phyloP scores from a whole-genome alignment of 2,329 filamentous ascomycete species.

The Neurospora crassa region DNA sequence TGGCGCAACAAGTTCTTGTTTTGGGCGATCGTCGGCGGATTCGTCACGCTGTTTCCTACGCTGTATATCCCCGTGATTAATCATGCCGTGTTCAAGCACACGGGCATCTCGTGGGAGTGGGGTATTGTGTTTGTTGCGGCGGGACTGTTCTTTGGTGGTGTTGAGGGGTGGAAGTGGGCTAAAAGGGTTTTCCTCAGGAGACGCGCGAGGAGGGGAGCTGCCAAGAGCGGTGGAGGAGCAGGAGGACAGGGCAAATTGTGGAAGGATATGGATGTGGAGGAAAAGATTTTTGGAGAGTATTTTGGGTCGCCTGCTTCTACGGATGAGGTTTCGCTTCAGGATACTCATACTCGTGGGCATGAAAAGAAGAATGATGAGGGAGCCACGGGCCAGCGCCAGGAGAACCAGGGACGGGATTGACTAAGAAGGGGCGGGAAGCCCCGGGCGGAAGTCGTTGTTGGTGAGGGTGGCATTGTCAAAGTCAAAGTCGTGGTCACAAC shows the following conservation, averaged over 20 bases:
- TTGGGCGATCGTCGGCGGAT: conserved; percentile 51
- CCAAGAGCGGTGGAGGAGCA: neutral
- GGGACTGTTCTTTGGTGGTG: conserved; percentile 42
- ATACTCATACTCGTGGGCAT: neutral
- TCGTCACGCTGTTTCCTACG: conserved; percentile 50
- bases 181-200: conserved; percentile 33
- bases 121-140: conserved; percentile 55
- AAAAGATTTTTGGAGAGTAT: conserved; percentile 18
- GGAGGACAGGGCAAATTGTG: conserved; percentile 4
- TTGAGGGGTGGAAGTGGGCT: conserved; percentile 60
- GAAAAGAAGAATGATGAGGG: neutral
- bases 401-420: conserved; percentile 14
- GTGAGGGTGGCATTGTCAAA: neutral
- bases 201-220: conserved; percentile 4
- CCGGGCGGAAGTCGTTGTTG: conserved; percentile 10
- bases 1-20: conserved; percentile 62
- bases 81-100: conserved; percentile 58
- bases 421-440: conserved; percentile 21
- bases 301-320: conserved; percentile 1
- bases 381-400: neutral
- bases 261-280: conserved; percentile 19
- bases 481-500: neutral
- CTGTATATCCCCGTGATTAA: conserved; percentile 63
- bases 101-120: conserved; percentile 63
- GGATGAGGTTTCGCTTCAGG: neutral